A percentile compares a stretch with the other conserved stretches of the same genome.
phyloP scores from a whole-genome alignment of 495 filamentous ascomycete species.

The Aspergillus olivimuriae region DNA sequence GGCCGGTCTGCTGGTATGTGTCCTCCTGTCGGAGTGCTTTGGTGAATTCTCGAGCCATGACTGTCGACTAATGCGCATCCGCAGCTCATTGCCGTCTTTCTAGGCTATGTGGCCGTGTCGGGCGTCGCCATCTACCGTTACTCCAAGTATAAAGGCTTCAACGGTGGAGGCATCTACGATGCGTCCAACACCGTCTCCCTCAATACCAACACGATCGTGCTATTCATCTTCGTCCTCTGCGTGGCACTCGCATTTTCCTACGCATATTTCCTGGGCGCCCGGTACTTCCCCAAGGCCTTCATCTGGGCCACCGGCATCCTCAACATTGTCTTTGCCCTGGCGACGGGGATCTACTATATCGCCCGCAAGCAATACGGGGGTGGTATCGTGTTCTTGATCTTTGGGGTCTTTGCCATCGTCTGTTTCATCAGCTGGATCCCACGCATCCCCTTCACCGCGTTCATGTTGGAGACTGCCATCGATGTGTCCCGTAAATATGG shows the following conservation, averaged over 20 bases:
- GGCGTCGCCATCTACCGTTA: slow-evolving; percentile 75
- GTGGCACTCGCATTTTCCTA: slow-evolving; percentile 69
- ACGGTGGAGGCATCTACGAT: slow-evolving; percentile 69
- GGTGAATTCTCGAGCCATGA: background rate
- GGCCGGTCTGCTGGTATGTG: slow-evolving; percentile 68
- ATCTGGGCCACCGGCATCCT: slow-evolving; percentile 79
- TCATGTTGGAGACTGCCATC: slow-evolving; percentile 84
- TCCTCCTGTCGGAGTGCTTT: background rate
- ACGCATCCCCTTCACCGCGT: slow-evolving; percentile 79
- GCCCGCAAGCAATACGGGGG: slow-evolving; percentile 65
- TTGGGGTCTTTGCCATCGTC: slow-evolving; percentile 72
- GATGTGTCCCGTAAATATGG: slow-evolving; percentile 78
- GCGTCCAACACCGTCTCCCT: slow-evolving; percentile 56
- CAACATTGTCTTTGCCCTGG: slow-evolving; percentile 62
- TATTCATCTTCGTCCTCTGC: slow-evolving; percentile 71
- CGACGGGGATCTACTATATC: slow-evolving; percentile 63
- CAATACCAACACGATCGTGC: slow-evolving; percentile 76
- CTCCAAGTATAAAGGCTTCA: slow-evolving; percentile 55
- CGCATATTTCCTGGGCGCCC: slow-evolving; percentile 67
- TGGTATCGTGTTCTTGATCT: slow-evolving; percentile 79
- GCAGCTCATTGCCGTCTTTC: slow-evolving; percentile 65
- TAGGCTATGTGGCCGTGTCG: slow-evolving; percentile 72
- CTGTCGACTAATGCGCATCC: slow-evolving; percentile 1
- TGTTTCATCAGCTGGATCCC: slow-evolving; percentile 79
- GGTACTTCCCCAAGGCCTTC: slow-evolving; percentile 80